phyloP scores from a whole-genome alignment of 768 basidiomycete genomes.

The Tricholoma bakamatsutake region DNA sequence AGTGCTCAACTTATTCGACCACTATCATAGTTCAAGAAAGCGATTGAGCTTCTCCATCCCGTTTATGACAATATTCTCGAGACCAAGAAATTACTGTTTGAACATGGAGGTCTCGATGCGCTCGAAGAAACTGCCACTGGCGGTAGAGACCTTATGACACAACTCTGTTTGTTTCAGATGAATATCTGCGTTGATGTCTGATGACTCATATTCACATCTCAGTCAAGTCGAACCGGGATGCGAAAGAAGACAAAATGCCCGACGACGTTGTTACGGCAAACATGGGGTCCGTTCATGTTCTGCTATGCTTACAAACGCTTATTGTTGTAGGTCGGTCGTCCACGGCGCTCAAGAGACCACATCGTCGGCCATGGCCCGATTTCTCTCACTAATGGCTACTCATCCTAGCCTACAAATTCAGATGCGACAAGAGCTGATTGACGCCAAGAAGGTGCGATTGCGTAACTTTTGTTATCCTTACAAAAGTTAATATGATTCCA shows the following conservation, averaged over 20 bases:
- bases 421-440: conserved; percentile 19
- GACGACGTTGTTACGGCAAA: conserved; percentile 25
- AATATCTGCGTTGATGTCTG: not conserved
- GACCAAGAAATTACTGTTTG: conserved; percentile 10
- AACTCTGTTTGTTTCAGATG: conserved; percentile 14
- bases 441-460: conserved; percentile 3
- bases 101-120: conserved; percentile 15
- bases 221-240: conserved; percentile 27
- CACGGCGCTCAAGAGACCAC: conserved; percentile 33
- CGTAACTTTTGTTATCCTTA: not conserved
- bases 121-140: conserved; percentile 13
- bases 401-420: conserved; percentile 23
- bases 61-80: conserved; percentile 14
- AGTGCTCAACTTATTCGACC: not conserved
- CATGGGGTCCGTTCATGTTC: conserved; percentile 18
- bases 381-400: conserved; percentile 20
- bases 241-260: conserved; percentile 20
- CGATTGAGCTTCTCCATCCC: conserved; percentile 17
- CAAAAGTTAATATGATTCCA: not conserved
- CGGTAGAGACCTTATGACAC: conserved; percentile 19
- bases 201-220: not conserved
- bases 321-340: conserved; percentile 21
- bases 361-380: conserved; percentile 22
- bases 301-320: not conserved
- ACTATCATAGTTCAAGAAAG: conserved; percentile 16